Percentiles rank a stretch among this genome's conserved stretches.
These are phyloP conservation scores for Eudorina sp. DNA, from an alignment of 139 green algal species.

Conservation along the genomic window DNA sequence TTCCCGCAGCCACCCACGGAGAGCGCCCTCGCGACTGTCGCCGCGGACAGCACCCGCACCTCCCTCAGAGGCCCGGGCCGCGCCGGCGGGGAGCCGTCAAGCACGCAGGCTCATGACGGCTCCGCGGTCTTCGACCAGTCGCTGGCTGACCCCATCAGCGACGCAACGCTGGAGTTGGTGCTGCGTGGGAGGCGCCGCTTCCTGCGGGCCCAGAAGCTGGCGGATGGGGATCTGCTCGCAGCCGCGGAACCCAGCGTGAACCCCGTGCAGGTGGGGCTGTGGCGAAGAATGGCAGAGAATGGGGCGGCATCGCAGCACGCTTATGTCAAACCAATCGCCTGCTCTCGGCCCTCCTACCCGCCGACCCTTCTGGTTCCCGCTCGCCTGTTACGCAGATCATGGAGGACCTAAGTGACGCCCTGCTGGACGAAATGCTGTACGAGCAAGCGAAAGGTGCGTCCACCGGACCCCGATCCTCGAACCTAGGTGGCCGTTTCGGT, in stretches of 20 bases:
- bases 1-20: not conserved
- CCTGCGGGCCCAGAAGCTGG: conserved; percentile 34
- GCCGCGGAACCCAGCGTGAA: conserved; percentile 31
- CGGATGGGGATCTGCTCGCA: conserved; percentile 47
- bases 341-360: not conserved
- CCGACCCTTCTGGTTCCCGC: not conserved
- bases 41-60: not conserved
- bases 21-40: not conserved
- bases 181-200: conserved; percentile 25
- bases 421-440: conserved; percentile 46
- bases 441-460: conserved; percentile 44
- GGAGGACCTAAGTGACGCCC: conserved; percentile 44
- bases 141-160: conserved; percentile 26
- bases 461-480: not conserved
- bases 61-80: not conserved
- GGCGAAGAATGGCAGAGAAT: not conserved
- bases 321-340: not conserved
- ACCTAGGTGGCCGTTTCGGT: not conserved
- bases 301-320: not conserved
- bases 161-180: conserved; percentile 17
- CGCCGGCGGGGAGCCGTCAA: not conserved
- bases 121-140: not conserved
- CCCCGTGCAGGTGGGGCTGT: conserved; percentile 37
- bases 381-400: conserved; percentile 26
- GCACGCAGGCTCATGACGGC: conserved; percentile 10